These are phyloP conservation scores for Pyropia haitanensis DNA, from an alignment of 23 red algal species.

Conservation along the genomic window DNA sequence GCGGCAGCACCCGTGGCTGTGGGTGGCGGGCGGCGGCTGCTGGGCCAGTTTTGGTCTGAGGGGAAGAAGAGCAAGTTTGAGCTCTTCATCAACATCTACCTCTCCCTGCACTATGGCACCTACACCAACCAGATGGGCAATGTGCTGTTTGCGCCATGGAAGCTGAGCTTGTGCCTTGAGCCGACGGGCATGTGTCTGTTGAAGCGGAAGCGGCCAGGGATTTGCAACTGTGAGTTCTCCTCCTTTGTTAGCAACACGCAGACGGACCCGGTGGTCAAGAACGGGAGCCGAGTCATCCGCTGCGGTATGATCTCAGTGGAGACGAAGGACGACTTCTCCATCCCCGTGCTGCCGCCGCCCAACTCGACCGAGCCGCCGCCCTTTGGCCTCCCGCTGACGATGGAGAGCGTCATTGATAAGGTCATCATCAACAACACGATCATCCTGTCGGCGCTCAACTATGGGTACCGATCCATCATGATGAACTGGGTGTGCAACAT, in stretches of 20 bases:
- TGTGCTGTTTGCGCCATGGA: conserved; percentile 76
- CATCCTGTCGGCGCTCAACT: conserved; percentile 68
- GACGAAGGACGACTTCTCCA: conserved; percentile 34
- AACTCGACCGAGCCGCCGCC: not conserved
- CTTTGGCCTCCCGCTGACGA: conserved; percentile 41
- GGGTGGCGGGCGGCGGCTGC: not conserved
- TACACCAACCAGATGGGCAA: conserved; percentile 90
- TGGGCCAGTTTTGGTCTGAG: conserved; percentile 68
- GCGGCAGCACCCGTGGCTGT: not conserved
- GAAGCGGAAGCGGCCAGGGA: conserved; percentile 42
- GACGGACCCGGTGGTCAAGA: conserved; percentile 49
- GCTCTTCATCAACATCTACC: conserved; percentile 86
- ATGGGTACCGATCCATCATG: conserved; percentile 75
- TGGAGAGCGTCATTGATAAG: conserved; percentile 12
- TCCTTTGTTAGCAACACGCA: conserved; percentile 51
- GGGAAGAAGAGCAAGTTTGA: conserved; percentile 78
- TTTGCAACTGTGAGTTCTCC: conserved; percentile 87
- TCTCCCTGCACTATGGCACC: conserved; percentile 50
- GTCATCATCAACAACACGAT: conserved; percentile 41
- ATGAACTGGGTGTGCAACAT: conserved; percentile 99
- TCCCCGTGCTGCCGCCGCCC: conserved; percentile 21
- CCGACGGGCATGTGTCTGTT: conserved; percentile 50
- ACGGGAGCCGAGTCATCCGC: conserved; percentile 41
- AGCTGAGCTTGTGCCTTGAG: conserved; percentile 61
- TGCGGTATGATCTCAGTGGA: conserved; percentile 68